Conservation (phyloP, 202 grass and related monocot genomes). For the Hordeum pubiflorum region DNA sequence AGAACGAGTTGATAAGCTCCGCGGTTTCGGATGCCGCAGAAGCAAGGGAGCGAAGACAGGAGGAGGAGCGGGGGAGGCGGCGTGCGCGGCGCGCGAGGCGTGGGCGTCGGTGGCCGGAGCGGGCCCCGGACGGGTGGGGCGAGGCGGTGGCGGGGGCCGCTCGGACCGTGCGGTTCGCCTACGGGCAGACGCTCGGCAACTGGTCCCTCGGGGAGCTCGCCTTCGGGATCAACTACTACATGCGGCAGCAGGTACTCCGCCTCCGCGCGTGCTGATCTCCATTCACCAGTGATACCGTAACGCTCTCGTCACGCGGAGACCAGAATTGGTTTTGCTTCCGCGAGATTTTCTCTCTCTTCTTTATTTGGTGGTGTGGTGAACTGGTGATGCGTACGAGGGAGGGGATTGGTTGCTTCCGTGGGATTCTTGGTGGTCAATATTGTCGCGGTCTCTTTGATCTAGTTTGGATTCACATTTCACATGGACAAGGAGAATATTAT, state of each 20-base stretch:
- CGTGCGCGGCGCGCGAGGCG: background rate
- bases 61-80: conserved; percentile 12
- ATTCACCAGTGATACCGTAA: background rate
- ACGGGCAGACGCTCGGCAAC: conserved; percentile 66
- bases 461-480: background rate
- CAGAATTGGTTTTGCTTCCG: background rate
- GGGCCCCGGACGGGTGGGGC: conserved; percentile 40
- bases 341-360: background rate
- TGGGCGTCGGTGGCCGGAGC: conserved; percentile 35
- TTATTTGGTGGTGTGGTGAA: background rate
- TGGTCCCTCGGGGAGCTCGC: conserved; percentile 81
- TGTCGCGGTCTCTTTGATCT: background rate
- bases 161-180: conserved; percentile 54
- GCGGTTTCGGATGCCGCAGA: conserved; percentile 9
- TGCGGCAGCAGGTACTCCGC: conserved; percentile 54
- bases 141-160: conserved; percentile 38
- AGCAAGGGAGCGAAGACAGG: conserved; percentile 6
- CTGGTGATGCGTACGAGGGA: background rate
- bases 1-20: conserved; percentile 26
- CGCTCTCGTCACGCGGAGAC: background rate
- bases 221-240: conserved; percentile 83
- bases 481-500: background rate
- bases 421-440: conserved; percentile 14
- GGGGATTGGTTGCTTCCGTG: conserved; percentile 12
- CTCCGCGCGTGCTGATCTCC: no score